A percentile compares a stretch with the other conserved stretches of the same genome.
Evolutionary conservation across 345 rosid species (phyloP).

Genomic region (Citrus trifoliata): DNA sequence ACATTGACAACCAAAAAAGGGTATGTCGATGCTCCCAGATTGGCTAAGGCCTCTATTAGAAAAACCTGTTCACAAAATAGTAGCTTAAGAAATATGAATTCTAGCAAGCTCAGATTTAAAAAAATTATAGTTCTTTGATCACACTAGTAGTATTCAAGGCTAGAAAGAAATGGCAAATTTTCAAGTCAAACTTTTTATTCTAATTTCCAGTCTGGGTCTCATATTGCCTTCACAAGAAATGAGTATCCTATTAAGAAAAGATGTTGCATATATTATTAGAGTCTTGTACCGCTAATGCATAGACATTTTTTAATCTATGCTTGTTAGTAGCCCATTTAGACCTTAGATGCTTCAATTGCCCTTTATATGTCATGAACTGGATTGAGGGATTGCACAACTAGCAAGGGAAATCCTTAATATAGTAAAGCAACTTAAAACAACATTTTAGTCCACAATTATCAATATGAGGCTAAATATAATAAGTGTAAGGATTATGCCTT

Average conservation of each 20-base stretch:
- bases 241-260: not conserved
- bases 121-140: not conserved
- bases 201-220: not conserved
- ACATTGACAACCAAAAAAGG: slow-evolving; percentile 71
- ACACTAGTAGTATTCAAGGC: not conserved
- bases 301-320: slow-evolving; percentile 33
- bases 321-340: slow-evolving; percentile 40
- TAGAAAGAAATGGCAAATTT: not conserved
- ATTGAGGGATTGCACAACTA: slow-evolving; percentile 73
- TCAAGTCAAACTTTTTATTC: not conserved
- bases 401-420: slow-evolving; percentile 3
- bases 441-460: not conserved
- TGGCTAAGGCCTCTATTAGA: slow-evolving; percentile 57
- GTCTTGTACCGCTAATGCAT: slow-evolving; percentile 50
- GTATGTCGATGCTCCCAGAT: slow-evolving; percentile 63
- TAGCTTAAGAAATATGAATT: not conserved
- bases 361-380: slow-evolving; percentile 67
- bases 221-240: not conserved
- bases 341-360: slow-evolving; percentile 43
- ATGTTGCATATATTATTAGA: not conserved
- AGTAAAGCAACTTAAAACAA: slow-evolving; percentile 9
- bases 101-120: not conserved
- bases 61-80: slow-evolving; percentile 38
- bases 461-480: slow-evolving; percentile 44
- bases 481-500: slow-evolving; percentile 63